Base-by-base conservation (phyloP, 1,284 basidiomycete species). In the Rhodotorula mucilaginosa region DNA sequence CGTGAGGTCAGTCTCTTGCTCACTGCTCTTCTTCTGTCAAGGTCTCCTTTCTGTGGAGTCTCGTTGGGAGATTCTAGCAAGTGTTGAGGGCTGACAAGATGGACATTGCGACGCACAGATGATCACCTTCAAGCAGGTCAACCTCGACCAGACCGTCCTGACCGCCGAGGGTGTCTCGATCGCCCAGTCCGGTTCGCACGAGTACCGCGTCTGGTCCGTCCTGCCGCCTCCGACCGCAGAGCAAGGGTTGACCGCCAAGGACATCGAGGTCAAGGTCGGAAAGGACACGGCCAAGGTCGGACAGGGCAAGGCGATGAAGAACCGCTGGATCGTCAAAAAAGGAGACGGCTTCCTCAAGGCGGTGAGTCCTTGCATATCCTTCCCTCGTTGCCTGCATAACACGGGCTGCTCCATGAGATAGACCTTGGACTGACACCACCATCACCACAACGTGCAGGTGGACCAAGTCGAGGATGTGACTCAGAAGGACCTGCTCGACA, bases 281-380 rank as follows among this genome's bases (percentile, higher is more conserved):
- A 88, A 90, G 69, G 92, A 95, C 77, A 86, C 87, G 8, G 88
- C 91, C 26, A 96, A 94, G 83, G 86, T 84, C 73, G 97, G 97
- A 4, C 97, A 99, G 82, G 90, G 90, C 44, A 88, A 91, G 74
- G 97, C 96, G 31, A 97, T 99, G 87, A 97, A 95, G 84, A 96
- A 92, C 80, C 92, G 91, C 76, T 99, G 97, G 95, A 93, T 98
- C 75, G 86, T 85, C 46, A 98, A 98, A 82, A 91, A 96, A 75
- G 92, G 91, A 5, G 87, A 88, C 75, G 92, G 93, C 29, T 88
- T 97, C 72, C 88, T 97, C 66, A 90, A 90, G 82, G 84, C 89
- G 71, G 93, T 95, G 68, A 77, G 91, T 52, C 19, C 21, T n/a
- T 85, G 26, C 73, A 65, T 72, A 13, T 44, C 2, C 49, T 29